These are phyloP conservation scores for Parathielavia appendiculata DNA, from an alignment of 495 filamentous ascomycete genomes.

Conservation along the genomic window DNA sequence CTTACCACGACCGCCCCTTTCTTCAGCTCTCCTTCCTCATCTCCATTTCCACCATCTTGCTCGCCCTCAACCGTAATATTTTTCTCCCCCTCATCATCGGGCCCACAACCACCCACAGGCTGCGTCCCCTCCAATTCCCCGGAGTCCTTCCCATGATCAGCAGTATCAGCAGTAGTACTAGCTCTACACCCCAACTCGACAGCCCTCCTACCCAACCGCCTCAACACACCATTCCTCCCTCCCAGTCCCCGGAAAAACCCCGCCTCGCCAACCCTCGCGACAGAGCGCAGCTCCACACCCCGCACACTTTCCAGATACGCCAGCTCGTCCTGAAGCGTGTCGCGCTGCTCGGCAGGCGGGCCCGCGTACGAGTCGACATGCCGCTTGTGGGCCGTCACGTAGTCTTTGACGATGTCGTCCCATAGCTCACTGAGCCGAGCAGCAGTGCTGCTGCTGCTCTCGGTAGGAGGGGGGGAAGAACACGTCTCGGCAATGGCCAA, in stretches of 20 bases:
- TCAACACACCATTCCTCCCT: conserved; percentile 6
- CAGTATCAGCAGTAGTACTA: not conserved
- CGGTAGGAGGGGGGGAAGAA: not conserved
- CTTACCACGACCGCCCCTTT: conserved; percentile 29
- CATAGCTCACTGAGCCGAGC: conserved; percentile 19
- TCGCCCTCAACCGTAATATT: conserved; percentile 23
- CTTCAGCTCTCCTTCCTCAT: conserved; percentile 11
- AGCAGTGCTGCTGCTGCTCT: not conserved
- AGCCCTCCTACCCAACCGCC: conserved; percentile 25
- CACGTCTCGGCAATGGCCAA: conserved; percentile 5
- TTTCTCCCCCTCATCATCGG: not conserved
- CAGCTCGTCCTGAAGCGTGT: conserved; percentile 31
- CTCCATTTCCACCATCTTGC: conserved; percentile 19
- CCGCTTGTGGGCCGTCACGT: conserved; percentile 32
- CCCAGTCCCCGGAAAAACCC: conserved; percentile 34
- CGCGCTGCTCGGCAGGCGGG: conserved; percentile 20
- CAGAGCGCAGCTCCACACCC: conserved; percentile 33
- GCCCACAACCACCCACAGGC: not conserved
- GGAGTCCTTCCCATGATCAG: not conserved
- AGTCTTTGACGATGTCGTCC: conserved; percentile 35
- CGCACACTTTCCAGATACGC: conserved; percentile 35
- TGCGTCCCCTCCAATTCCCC: too few species aligned
- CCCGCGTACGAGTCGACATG: conserved; percentile 29
- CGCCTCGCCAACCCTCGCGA: conserved; percentile 30
- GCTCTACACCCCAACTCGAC: conserved; percentile 5